These are phyloP conservation scores for Boeremia exigua DNA, from an alignment of 2,329 filamentous ascomycete genomes.

Conservation along the genomic window DNA sequence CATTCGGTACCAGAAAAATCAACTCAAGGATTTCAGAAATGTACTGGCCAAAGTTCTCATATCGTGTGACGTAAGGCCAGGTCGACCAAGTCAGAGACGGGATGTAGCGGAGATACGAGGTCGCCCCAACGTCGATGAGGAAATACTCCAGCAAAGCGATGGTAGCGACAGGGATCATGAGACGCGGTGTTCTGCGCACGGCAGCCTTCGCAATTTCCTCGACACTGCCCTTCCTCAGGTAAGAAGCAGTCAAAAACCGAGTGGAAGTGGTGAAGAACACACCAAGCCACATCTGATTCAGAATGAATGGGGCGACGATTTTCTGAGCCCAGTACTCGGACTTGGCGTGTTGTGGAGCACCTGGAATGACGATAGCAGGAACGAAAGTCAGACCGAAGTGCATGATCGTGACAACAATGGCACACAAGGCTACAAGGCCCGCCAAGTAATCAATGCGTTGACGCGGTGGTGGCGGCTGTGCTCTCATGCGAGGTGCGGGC, in stretches of 20 bases:
- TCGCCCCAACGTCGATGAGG: conserved; percentile 53
- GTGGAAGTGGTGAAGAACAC: conserved; percentile 58
- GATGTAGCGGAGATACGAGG: conserved; percentile 52
- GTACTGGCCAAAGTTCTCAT: conserved; percentile 52
- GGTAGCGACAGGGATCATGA: conserved; percentile 54
- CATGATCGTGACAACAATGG: conserved; percentile 53
- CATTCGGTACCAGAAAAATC: conserved; percentile 56
- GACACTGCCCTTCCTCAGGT: conserved; percentile 53
- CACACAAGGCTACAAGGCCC: conserved; percentile 53
- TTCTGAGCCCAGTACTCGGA: conserved; percentile 52
- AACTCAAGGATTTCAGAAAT: conserved; percentile 55
- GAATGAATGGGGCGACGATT: conserved; percentile 52
- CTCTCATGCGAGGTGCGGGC: conserved; percentile 37
- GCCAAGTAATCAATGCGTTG: conserved; percentile 55
- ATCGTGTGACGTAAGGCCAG: conserved; percentile 54
- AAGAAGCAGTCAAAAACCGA: conserved; percentile 53
- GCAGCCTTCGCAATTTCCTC: conserved; percentile 53
- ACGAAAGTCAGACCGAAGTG: conserved; percentile 55
- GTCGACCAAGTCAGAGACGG: conserved; percentile 56
- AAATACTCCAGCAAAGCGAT: conserved; percentile 57
- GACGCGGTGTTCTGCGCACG: conserved; percentile 52
- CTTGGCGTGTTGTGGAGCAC: conserved; percentile 46
- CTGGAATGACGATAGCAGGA: conserved; percentile 48
- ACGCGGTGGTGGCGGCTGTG: conserved; percentile 32
- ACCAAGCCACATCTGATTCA: conserved; percentile 57